Conservation (phyloP, 2,329 filamentous ascomycete genomes). For the Orbilia javanica region DNA sequence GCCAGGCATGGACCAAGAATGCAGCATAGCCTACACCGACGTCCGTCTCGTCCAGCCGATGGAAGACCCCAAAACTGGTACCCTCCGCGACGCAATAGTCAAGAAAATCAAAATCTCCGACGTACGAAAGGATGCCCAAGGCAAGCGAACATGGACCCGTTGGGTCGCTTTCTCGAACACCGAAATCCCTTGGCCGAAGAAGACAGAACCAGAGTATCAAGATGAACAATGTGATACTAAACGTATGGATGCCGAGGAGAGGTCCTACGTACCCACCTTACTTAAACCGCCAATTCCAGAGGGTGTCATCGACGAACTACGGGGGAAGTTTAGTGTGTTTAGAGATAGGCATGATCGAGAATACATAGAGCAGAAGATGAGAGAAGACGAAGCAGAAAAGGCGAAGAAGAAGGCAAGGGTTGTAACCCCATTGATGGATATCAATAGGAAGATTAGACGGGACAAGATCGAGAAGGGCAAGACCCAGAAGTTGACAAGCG, state of each 20-base stretch:
- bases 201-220: slow-evolving; percentile 68
- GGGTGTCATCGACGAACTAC: slow-evolving; percentile 84
- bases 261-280: slow-evolving; percentile 82
- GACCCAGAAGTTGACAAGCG: slow-evolving; percentile 70
- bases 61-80: slow-evolving; percentile 74
- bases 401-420: slow-evolving; percentile 64
- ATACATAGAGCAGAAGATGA: slow-evolving; percentile 76
- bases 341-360: slow-evolving; percentile 82
- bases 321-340: slow-evolving; percentile 85
- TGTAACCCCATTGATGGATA: slow-evolving; percentile 72
- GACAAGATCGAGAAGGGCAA: slow-evolving; percentile 70
- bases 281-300: slow-evolving; percentile 81
- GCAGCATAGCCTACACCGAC: slow-evolving; percentile 75
- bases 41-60: slow-evolving; percentile 86
- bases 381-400: slow-evolving; percentile 69
- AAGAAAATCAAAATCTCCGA: slow-evolving; percentile 74
- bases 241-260: slow-evolving; percentile 79
- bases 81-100: slow-evolving; percentile 80
- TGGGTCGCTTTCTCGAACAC: slow-evolving; percentile 77
- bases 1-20: slow-evolving; percentile 68
- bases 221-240: slow-evolving; percentile 78
- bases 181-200: slow-evolving; percentile 79
- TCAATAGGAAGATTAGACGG: slow-evolving; percentile 71
- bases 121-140: slow-evolving; percentile 69
- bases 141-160: slow-evolving; percentile 70